Percentiles rank a stretch among this genome's conserved stretches.
Evolutionary conservation across 306 rosid genomes (phyloP).

Genomic region (Alnus glutinosa): DNA sequence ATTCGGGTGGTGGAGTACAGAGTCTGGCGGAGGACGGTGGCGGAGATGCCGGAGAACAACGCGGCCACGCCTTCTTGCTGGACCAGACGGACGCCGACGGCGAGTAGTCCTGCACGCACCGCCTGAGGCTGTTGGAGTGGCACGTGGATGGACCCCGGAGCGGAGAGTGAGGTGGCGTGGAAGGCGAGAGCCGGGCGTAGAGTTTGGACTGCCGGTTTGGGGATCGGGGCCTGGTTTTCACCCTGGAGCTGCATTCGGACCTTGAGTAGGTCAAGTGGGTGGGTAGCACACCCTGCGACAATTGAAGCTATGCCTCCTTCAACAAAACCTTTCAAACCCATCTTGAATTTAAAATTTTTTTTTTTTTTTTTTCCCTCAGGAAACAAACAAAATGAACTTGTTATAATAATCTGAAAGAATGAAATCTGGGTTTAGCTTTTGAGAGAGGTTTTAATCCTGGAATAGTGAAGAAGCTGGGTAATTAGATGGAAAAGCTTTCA

Average conservation of each 20-base stretch:
- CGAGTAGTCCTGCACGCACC: slow-evolving; percentile 47
- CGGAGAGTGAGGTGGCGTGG: slow-evolving; percentile 21
- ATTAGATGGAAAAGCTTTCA: not conserved
- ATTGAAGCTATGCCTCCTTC: slow-evolving; percentile 83
- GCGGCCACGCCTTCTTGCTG: slow-evolving; percentile 68
- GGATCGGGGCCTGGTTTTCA: slow-evolving; percentile 35
- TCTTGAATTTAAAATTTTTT: slow-evolving; percentile 9
- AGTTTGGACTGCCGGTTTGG: slow-evolving; percentile 26
- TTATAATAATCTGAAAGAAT: not conserved
- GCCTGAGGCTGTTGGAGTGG: slow-evolving; percentile 19
- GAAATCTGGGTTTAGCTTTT: not conserved
- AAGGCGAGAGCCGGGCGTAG: slow-evolving; percentile 61
- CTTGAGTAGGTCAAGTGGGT: slow-evolving; percentile 69
- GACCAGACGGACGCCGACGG: slow-evolving; percentile 56
- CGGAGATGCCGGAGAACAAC: slow-evolving; percentile 73
- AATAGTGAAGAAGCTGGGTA: not conserved
- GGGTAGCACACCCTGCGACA: slow-evolving; percentile 72
- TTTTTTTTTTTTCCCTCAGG: not conserved
- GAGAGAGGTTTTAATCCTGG: not conserved
- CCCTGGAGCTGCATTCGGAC: slow-evolving; percentile 93
- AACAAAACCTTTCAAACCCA: slow-evolving; percentile 68
- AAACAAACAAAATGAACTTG: slow-evolving; percentile 7
- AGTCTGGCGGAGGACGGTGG: slow-evolving; percentile 74
- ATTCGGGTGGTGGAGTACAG: slow-evolving; percentile 81
- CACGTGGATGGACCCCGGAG: slow-evolving; percentile 31